Evolutionary conservation across 2,329 filamentous ascomycete genomes (phyloP).

Genomic region (Bipolaris bicolor): DNA sequence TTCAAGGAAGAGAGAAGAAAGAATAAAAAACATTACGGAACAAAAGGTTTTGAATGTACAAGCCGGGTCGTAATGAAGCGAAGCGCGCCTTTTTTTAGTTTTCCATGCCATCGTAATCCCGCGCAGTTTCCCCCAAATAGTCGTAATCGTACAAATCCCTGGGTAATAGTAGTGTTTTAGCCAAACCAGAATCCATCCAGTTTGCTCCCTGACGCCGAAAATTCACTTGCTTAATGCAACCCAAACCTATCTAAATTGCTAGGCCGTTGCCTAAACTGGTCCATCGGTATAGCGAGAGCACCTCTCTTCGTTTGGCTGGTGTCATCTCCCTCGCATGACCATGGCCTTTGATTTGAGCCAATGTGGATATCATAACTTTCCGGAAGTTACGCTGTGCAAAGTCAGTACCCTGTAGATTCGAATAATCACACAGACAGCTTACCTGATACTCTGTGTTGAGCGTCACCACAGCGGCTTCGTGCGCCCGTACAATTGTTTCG

Average conservation of each 20-base stretch:
- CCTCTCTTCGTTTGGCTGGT: conserved; percentile 52
- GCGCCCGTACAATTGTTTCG: conserved; percentile 89
- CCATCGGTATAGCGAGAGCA: conserved; percentile 62
- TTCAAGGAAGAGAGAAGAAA: no score
- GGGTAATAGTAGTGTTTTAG: not conserved
- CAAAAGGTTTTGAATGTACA: not conserved
- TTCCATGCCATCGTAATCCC: not conserved
- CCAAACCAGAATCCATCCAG: not conserved
- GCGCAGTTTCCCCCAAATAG: not conserved
- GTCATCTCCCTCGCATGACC: conserved; percentile 47
- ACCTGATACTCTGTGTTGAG: conserved; percentile 94
- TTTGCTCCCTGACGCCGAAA: not conserved
- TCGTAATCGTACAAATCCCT: conserved; percentile 3
- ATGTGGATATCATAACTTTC: conserved; percentile 57
- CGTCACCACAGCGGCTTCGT: conserved; percentile 95
- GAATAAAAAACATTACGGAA: not conserved
- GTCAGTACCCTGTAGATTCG: conserved; percentile 9
- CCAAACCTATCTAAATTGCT: conserved; percentile 31
- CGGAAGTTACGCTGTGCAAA: conserved; percentile 58
- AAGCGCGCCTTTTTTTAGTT: not conserved
- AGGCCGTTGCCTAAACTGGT: conserved; percentile 52
- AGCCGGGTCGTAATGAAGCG: not conserved
- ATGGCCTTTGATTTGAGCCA: conserved; percentile 48
- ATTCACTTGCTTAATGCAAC: not conserved
- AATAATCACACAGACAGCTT: not conserved